Evolutionary conservation across 306 rosid genomes (phyloP).

Genomic region (Senna siamea): DNA sequence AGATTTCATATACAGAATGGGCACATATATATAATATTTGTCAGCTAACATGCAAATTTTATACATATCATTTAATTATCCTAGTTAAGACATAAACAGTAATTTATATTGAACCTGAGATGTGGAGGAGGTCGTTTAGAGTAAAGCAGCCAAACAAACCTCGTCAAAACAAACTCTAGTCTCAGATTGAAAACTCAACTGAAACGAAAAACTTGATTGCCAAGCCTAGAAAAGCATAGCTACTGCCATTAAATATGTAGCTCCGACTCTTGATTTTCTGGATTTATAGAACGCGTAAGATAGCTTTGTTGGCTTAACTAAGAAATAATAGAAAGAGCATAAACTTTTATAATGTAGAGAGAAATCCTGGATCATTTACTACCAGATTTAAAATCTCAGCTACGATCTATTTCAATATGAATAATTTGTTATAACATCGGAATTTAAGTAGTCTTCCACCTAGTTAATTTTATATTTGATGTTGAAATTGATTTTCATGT

Average conservation of each 20-base stretch:
- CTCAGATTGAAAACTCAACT: conserved; percentile 25
- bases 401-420: background rate
- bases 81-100: conserved; percentile 23
- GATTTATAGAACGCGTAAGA: background rate
- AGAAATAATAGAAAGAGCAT: background rate
- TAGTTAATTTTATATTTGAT: background rate
- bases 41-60: too few species aligned
- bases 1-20: background rate
- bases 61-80: too few species aligned
- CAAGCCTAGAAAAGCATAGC: background rate
- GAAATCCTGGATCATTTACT: conserved; percentile 13
- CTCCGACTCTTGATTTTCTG: conserved; percentile 20
- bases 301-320: background rate
- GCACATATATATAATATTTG: conserved; percentile 11
- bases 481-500: background rate
- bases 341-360: too few species aligned
- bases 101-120: conserved; percentile 13
- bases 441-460: conserved; percentile 18
- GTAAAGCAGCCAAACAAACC: conserved; percentile 15
- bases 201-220: background rate
- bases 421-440: background rate
- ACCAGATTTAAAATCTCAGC: conserved; percentile 2
- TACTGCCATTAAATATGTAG: background rate
- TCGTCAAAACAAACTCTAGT: conserved; percentile 16
- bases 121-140: background rate